Conservation (phyloP, 139 green algal species). For the Chlorella sp. region DNA sequence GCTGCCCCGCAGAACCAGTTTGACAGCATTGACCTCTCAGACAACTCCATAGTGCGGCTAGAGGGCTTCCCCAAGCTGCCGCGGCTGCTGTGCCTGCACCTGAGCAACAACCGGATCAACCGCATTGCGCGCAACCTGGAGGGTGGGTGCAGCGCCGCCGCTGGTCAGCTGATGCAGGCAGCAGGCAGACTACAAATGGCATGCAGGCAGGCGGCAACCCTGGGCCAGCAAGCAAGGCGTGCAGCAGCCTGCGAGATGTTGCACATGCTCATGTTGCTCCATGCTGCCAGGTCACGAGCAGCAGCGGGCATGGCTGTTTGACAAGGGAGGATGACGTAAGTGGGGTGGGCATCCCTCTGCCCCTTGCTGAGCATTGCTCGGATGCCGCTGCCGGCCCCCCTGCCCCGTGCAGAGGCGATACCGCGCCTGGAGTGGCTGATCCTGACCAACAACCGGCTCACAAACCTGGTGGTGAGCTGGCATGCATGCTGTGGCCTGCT, state of each 20-base stretch:
- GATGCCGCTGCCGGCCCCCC: background rate
- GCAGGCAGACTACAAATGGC: background rate
- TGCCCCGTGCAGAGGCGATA: conserved; percentile 68
- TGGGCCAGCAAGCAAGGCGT: background rate
- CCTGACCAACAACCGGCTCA: conserved; percentile 93
- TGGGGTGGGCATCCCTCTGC: background rate
- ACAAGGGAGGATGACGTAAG: too few relatives aligned
- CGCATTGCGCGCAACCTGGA: conserved; percentile 78
- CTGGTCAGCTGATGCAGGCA: background rate
- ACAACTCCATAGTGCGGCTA: conserved; percentile 96
- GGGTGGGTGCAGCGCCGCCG: conserved; percentile 50
- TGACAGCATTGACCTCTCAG: conserved; percentile 95
- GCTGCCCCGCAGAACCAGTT: conserved; percentile 92
- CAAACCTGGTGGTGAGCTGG: conserved; percentile 78
- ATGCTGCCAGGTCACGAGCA: background rate
- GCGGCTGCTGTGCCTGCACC: conserved; percentile 83
- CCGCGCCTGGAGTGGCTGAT: conserved; percentile 87
- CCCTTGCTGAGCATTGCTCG: background rate
- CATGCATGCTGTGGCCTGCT: background rate
- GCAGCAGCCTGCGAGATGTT: background rate
- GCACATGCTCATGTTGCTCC: too few relatives aligned
- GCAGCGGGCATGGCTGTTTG: background rate
- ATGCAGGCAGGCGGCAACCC: background rate
- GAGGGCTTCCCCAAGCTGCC: conserved; percentile 94
- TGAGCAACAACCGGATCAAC: conserved; percentile 95